A percentile compares a stretch with the other conserved stretches of the same genome.
phyloP scores from a whole-genome alignment of 495 filamentous ascomycete species.

The Podospora fimiseda region DNA sequence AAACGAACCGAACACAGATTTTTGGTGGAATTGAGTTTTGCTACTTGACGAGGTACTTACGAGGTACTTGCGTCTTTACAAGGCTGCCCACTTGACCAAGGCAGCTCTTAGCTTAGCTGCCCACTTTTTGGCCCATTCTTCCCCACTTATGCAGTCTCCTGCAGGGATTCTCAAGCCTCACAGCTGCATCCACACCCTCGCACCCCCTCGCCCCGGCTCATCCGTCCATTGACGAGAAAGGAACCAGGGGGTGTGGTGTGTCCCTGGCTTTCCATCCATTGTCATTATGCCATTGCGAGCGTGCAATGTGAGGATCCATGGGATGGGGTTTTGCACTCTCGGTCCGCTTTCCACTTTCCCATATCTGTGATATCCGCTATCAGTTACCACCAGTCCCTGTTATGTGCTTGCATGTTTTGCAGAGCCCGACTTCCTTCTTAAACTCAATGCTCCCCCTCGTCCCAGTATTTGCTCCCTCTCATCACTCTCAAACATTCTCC shows the following conservation, averaged over 20 bases:
- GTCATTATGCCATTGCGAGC: no score
- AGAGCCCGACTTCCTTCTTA: neutral
- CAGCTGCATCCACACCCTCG: slow-evolving; percentile 12
- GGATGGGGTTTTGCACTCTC: slow-evolving; percentile 25
- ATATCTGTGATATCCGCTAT: slow-evolving; percentile 12
- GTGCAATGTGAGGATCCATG: neutral
- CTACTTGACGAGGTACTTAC: neutral
- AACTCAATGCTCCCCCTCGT: neutral
- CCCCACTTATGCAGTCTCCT: slow-evolving; percentile 13
- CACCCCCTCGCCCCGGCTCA: neutral
- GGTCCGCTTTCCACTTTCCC: slow-evolving; percentile 21
- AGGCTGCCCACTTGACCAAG: slow-evolving; percentile 3
- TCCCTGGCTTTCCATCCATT: neutral
- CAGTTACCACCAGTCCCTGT: no score
- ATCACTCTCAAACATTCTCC: neutral
- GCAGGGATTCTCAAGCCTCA: slow-evolving; percentile 19
- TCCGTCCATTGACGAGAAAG: neutral
- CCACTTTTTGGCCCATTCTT: neutral
- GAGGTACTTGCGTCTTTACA: neutral
- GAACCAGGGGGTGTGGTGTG: neutral
- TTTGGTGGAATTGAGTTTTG: no score
- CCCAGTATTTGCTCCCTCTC: neutral
- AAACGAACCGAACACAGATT: no score
- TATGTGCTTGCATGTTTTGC: slow-evolving; percentile 5
- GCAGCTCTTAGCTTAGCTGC: neutral